Conservation (phyloP, 2,329 filamentous ascomycete species). For the Pseudogymnoascus sp. region DNA sequence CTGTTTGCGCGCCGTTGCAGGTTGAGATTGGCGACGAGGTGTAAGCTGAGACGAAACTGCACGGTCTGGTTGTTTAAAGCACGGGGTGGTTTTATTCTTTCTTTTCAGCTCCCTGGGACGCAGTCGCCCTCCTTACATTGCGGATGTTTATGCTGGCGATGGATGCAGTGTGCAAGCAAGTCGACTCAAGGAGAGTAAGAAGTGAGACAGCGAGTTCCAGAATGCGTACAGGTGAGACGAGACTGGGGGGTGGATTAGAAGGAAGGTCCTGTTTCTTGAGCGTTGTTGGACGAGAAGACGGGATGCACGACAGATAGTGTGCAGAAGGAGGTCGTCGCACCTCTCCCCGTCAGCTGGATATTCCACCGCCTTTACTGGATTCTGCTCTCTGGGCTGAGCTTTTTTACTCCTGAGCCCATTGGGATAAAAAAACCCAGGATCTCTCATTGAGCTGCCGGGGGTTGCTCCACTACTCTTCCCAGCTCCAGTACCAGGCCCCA, state of each 20-base stretch:
- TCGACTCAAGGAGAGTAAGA: not conserved
- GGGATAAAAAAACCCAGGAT: conserved; percentile 4
- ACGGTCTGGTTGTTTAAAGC: not conserved
- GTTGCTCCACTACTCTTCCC: not conserved
- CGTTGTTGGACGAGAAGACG: not conserved
- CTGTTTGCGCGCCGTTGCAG: conserved; percentile 2
- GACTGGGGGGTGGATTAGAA: not conserved
- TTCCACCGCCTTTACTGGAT: not conserved
- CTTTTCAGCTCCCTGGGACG: not conserved
- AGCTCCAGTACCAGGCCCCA: conserved; percentile 1
- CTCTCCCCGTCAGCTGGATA: not conserved
- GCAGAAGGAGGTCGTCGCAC: not conserved
- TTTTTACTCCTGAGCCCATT: conserved; percentile 3
- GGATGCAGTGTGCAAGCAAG: not conserved
- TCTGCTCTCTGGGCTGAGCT: not conserved
- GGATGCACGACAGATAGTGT: not conserved
- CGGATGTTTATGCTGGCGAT: conserved; percentile 7
- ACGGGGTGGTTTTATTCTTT: not conserved
- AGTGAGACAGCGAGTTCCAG: conserved; percentile 2
- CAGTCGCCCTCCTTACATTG: not conserved
- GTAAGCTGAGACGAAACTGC: not conserved
- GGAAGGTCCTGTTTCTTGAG: not conserved
- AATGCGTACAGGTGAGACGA: conserved; percentile 5
- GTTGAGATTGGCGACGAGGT: not conserved
- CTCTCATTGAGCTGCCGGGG: conserved; percentile 1